Base-by-base conservation (phyloP, 2,329 filamentous ascomycete genomes). In the Sphaerostilbella broomeana region DNA sequence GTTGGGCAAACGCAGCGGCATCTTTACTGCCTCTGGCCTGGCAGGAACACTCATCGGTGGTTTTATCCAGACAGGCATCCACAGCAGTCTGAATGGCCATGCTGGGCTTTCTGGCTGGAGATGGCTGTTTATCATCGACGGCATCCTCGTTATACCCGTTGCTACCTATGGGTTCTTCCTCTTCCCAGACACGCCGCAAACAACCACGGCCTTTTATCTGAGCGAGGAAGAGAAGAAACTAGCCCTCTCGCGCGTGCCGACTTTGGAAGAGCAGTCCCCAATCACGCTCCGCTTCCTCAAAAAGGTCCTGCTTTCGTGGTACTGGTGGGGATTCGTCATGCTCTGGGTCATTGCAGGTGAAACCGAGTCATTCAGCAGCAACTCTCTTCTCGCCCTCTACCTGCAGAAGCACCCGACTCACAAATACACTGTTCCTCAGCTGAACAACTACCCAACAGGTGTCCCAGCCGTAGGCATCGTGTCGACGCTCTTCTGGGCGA, bases 81-180 rank as follows among this genome's bases (percentile, higher is more conserved):
- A 77, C 4, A 40, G 48, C 1, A 56, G 54, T 29, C 46, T 64
- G 37, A 40, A 63, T 21, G 68, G 72, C 2, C 61, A 63, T 2
- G 59, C 60, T 15, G 81, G 79, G 0, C 60, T 83, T 1, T 72
- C 65, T 0, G 80, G 79, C 6, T 86, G 80, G 80, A 64, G 77
- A 3, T 83, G 78, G 80, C 64, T 84, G 0, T 85, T 85, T 58
- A 80, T 85, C 26, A 74, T 85, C 8, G 81, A 86, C 52, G 81
- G 81, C 2, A 63, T 71, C 2, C 68, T 64, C 2, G 63, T 61
- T 4, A 47, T 63, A 2, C 58, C 60, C 1, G 49, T 64, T 5
- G 61, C 60, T 2, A 12, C 61, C 0, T 59, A 58, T 9, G 60
- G 60, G 11, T 53, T 58, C 49, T 38, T 62, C 18, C 49, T 63